Conservation (phyloP, 306 rosid species). For the Lathyrus tuberosus region DNA sequence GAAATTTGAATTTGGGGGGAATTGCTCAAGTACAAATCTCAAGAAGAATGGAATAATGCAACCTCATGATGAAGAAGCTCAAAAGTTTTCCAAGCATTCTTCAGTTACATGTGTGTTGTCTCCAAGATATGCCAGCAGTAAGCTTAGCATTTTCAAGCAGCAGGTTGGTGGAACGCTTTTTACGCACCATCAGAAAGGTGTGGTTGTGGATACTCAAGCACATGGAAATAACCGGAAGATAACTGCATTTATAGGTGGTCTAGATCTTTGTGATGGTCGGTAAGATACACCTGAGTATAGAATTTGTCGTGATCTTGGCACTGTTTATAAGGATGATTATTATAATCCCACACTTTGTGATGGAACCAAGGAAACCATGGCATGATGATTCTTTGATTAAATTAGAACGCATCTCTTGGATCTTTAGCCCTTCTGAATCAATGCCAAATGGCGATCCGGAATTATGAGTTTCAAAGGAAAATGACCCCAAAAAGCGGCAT, state of each 20-base stretch:
- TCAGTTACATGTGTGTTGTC: slow-evolving; percentile 87
- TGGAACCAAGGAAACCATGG: too few species aligned
- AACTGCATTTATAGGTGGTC: slow-evolving; percentile 91
- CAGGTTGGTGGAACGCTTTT: slow-evolving; percentile 99
- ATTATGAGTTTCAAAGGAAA: slow-evolving; percentile 71
- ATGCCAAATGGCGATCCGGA: slow-evolving; percentile 55
- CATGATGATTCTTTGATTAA: slow-evolving; percentile 88
- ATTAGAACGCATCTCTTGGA: slow-evolving; percentile 97
- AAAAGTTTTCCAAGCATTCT: slow-evolving; percentile 92
- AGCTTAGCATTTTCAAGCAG: slow-evolving; percentile 98
- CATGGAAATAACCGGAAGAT: slow-evolving; percentile 88
- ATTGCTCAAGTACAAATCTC: slow-evolving; percentile 84
- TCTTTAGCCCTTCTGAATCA: slow-evolving; percentile 78
- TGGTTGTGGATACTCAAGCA: slow-evolving; percentile 88
- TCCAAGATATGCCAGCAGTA: slow-evolving; percentile 99
- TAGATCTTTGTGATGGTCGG: slow-evolving; percentile 97
- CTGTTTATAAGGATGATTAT: slow-evolving; percentile 74
- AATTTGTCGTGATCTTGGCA: slow-evolving; percentile 63
- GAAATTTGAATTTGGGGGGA: slow-evolving; percentile 85
- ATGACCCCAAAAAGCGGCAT: slow-evolving; percentile 78
- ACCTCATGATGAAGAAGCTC: slow-evolving; percentile 97
- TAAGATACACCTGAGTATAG: slow-evolving; percentile 95
- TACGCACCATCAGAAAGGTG: slow-evolving; percentile 97
- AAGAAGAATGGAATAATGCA: slow-evolving; percentile 95
- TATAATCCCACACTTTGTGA: slow-evolving; percentile 89